Conservation (phyloP, 2,329 filamentous ascomycete species). For the Colletotrichum sublineola region DNA sequence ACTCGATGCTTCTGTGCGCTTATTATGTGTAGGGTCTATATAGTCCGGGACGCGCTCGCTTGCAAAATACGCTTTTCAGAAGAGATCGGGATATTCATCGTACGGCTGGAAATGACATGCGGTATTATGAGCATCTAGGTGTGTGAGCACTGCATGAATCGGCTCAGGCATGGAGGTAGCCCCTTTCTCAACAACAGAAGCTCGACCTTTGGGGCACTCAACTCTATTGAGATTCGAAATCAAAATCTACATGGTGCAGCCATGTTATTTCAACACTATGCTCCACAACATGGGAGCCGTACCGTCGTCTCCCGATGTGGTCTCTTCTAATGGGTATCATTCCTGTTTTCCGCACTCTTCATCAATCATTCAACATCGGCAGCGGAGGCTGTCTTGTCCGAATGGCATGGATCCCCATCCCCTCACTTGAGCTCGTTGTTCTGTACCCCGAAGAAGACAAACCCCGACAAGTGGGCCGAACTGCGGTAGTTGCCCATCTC, state of each 20-base stretch:
- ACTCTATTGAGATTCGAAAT: not conserved
- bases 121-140: not conserved
- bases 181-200: not conserved
- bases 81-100: not conserved
- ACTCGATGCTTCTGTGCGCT: not conserved
- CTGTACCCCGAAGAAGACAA: conserved; percentile 58
- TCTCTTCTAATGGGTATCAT: conserved; percentile 9
- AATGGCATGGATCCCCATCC: not conserved
- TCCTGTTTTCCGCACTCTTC: not conserved
- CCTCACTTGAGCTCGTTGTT: conserved; percentile 52
- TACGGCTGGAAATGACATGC: not conserved
- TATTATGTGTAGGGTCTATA: not conserved
- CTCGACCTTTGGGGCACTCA: not conserved
- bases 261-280: not conserved
- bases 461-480: conserved; percentile 48
- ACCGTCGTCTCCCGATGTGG: not conserved
- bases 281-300: not conserved
- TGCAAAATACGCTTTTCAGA: not conserved
- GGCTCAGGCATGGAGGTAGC: not conserved
- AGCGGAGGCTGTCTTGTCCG: not conserved
- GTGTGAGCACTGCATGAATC: not conserved
- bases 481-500: conserved; percentile 27
- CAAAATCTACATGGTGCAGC: not conserved
- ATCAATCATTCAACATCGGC: conserved; percentile 1
- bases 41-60: not conserved